phyloP scores from a whole-genome alignment of 805 yeast species.

The Monosporozyma solicola region DNA sequence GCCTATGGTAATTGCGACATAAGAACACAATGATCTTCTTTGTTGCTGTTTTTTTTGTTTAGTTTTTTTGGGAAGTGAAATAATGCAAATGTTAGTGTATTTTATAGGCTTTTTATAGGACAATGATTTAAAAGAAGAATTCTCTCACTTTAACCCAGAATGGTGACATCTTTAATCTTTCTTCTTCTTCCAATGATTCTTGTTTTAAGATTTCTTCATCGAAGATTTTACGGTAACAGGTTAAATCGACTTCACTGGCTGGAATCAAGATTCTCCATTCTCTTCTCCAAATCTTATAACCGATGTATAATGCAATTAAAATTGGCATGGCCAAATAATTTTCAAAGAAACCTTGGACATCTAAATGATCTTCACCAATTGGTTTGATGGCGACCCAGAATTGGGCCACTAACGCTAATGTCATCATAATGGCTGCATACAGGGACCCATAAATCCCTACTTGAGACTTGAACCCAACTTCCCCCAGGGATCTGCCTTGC shows the following conservation, averaged over 20 bases:
- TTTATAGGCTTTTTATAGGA: neutral
- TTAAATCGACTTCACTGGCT: conserved; percentile 25
- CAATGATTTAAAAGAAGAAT: conserved; percentile 11
- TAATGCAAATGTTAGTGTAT: neutral
- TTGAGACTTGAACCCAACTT: conserved; percentile 46
- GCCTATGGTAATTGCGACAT: neutral
- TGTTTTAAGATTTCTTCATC: conserved; percentile 29
- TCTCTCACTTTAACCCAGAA: conserved; percentile 18
- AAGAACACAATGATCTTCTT: neutral
- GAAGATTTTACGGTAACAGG: conserved; percentile 24
- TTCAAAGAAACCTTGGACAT: conserved; percentile 38
- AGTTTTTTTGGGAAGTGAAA: neutral
- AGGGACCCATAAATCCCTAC: conserved; percentile 46
- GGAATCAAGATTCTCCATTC: conserved; percentile 33
- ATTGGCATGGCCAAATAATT: conserved; percentile 43
- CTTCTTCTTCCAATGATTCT: conserved; percentile 27
- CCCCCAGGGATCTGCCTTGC: conserved; percentile 43
- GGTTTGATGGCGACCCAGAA: conserved; percentile 63
- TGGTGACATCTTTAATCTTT: conserved; percentile 21
- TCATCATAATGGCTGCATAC: conserved; percentile 42
- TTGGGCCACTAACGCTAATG: conserved; percentile 46
- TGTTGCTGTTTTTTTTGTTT: neutral
- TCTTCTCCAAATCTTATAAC: conserved; percentile 39
- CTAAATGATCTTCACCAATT: conserved; percentile 28
- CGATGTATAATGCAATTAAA: conserved; percentile 34